These are phyloP conservation scores for Mesostigma viride DNA, from an alignment of 139 green algal species.

Conservation along the genomic window DNA sequence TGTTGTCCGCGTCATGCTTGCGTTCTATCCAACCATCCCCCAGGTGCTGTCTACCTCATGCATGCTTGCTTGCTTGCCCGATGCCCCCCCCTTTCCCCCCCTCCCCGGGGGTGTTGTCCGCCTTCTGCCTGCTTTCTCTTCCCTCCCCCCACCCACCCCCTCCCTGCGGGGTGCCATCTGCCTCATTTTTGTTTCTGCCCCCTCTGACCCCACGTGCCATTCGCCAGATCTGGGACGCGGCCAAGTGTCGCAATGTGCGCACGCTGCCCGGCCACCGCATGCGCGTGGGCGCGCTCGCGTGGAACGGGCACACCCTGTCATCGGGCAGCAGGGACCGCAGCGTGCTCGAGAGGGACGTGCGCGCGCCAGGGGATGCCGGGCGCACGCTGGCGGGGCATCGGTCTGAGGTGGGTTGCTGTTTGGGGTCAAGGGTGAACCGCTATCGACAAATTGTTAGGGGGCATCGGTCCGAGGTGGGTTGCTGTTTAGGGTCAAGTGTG, in stretches of 20 bases:
- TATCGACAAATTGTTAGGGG: no score
- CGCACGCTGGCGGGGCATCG: slow-evolving; percentile 65
- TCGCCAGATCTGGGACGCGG: background rate
- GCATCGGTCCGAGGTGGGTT: slow-evolving; percentile 80
- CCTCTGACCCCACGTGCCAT: background rate
- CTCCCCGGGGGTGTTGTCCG: no score
- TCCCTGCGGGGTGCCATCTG: no score
- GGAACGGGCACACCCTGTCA: slow-evolving; percentile 68
- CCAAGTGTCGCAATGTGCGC: slow-evolving; percentile 35
- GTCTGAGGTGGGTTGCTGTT: slow-evolving; percentile 82
- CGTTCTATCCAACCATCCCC: no score
- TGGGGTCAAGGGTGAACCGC: no score
- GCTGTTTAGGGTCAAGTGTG: no score
- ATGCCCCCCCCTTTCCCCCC: background rate
- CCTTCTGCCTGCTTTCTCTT: no score
- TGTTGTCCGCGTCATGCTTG: no score
- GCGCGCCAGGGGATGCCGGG: slow-evolving; percentile 50
- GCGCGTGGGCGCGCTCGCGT: slow-evolving; percentile 73
- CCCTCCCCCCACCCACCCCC: no score
- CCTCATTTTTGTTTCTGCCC: background rate
- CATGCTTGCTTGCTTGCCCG: background rate
- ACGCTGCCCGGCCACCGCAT: slow-evolving; percentile 66
- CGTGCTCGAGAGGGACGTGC: slow-evolving; percentile 83
- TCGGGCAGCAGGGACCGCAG: slow-evolving; percentile 73
- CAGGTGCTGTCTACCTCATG: no score